A percentile compares a stretch with the other conserved stretches of the same genome.
Evolutionary conservation across 1,139 yeast genomes (phyloP).

Genomic region (Arxiozyma heterogenica): DNA sequence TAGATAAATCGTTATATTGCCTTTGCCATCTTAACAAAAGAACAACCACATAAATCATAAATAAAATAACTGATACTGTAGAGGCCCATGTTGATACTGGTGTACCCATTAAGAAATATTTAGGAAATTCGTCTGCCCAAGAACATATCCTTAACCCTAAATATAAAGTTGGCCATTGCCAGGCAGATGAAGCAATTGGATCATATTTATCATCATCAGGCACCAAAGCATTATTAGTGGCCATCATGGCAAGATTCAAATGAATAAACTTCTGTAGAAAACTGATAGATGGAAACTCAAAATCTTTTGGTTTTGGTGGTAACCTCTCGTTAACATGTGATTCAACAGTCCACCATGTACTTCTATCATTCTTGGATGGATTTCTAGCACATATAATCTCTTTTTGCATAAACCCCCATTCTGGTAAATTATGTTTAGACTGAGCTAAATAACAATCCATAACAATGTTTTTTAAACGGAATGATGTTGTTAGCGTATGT

Average conservation of each 20-base stretch:
- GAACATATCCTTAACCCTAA: conserved; percentile 93
- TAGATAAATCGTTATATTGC: conserved; percentile 59
- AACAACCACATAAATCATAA: conserved; percentile 46
- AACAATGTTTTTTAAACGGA: conserved; percentile 61
- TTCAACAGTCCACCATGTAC: conserved; percentile 98
- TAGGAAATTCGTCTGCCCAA: conserved; percentile 74
- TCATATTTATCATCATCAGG: conserved; percentile 91
- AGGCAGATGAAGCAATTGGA: conserved; percentile 80
- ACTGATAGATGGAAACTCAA: conserved; percentile 71
- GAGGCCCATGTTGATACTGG: conserved; percentile 96
- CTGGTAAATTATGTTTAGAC: conserved; percentile 72
- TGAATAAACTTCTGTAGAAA: conserved; percentile 87
- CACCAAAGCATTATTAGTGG: conserved; percentile 89
- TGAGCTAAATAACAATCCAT: conserved; percentile 83
- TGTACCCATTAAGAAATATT: conserved; percentile 85
- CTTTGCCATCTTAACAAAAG: conserved; percentile 89
- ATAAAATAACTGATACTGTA: conserved; percentile 54
- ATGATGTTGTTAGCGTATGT: conserved; percentile 81
- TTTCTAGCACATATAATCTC: conserved; percentile 80
- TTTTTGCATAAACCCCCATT: conserved; percentile 98
- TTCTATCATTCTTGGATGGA: conserved; percentile 75
- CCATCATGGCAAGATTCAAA: conserved; percentile 96
- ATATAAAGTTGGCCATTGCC: conserved; percentile 98
- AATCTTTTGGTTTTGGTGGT: conserved; percentile 62
- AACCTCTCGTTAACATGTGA: conserved; percentile 65